Evolutionary conservation across 1,284 basidiomycete species (phyloP), one percentile per base, ranked within the genome.

Genomic region (Apiotrichum gracile): DNA sequence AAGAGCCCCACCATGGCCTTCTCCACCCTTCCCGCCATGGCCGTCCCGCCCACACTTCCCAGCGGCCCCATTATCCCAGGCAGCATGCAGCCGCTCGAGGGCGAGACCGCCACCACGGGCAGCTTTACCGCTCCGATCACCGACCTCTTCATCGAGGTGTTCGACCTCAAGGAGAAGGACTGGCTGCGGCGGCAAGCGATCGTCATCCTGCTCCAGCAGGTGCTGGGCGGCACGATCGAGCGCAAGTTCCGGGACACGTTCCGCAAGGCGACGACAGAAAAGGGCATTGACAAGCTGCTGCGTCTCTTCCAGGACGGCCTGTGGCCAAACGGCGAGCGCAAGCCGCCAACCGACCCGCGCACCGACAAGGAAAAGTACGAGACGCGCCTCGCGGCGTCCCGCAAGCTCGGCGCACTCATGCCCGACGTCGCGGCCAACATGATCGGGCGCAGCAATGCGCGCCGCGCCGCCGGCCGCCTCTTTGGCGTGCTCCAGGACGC

Each of bases 141-240:
- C 66, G 92, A 97, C 67, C 78, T 97, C 26, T 81, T 97, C 35
- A 81, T 97, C 49, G 89, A 92, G 22, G 80, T 97, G 9, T 97
- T 97, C 62, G 91, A 97, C 73, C 82, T 97, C 24, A 86, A 96
- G 74, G 90, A 91, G 78, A 87, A 89, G 72, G 89, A 93, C 66
- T 98, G 94, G 94, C 78, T 97, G 29, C 80, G 93, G 47, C 80
- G 91, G n/a, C 93, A 97, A 72, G 93, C 94, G 2, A 91, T 97
- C 61, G 88, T 97, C 14, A 90, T 97, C 52, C 91, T 97, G 55
- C 77, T 97, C 44, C 94, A 97, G 72, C 93, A 97, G 69, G 84
- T 97, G 5, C 79, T 98, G 5, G 94, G 93, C 7, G 88, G 88
- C 12, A 97, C 94, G 0, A 91, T 97, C 60, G 94, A 98, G 74